Evolutionary conservation across 139 green algal genomes (phyloP).

Genomic region (Chlamydomonas urium): DNA sequence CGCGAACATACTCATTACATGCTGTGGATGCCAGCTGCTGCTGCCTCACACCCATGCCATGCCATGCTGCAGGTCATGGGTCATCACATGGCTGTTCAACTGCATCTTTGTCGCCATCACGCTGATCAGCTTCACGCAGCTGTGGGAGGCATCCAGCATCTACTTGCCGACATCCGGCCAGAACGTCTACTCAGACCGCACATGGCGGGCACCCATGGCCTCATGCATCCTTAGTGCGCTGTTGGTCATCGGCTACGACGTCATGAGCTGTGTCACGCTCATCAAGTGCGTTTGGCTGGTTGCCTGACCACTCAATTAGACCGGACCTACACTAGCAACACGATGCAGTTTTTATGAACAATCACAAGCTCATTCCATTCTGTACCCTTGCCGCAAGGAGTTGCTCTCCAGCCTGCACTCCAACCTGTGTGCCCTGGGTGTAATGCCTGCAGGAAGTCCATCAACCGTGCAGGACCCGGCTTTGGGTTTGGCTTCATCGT

Average conservation of each 20-base stretch:
- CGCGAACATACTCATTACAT: no score
- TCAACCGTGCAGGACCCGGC: constrained; percentile 45
- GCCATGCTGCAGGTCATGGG: constrained; percentile 1
- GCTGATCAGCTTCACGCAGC: constrained; percentile 10
- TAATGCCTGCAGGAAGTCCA: constrained; percentile 32
- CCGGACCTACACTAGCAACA: background rate
- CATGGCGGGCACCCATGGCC: constrained; percentile 19
- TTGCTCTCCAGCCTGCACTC: background rate
- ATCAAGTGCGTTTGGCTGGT: constrained; percentile 19
- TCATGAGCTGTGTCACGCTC: constrained; percentile 21
- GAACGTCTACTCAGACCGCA: constrained; percentile 2
- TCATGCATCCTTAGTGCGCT: constrained; percentile 2
- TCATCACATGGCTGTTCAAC: constrained; percentile 11
- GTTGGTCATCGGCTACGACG: constrained; percentile 18
- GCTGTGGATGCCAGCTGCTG: background rate
- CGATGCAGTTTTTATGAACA: background rate
- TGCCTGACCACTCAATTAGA: background rate
- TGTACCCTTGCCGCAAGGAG: background rate
- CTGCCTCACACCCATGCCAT: background rate
- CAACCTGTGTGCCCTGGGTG: background rate
- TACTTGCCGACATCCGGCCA: background rate
- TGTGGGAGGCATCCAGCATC: constrained; percentile 13
- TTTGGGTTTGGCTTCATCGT: constrained; percentile 55
- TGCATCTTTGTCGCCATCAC: constrained; percentile 16
- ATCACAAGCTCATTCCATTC: background rate